phyloP scores from a whole-genome alignment of 805 yeast genomes.

The Clavispora vitiphila region DNA sequence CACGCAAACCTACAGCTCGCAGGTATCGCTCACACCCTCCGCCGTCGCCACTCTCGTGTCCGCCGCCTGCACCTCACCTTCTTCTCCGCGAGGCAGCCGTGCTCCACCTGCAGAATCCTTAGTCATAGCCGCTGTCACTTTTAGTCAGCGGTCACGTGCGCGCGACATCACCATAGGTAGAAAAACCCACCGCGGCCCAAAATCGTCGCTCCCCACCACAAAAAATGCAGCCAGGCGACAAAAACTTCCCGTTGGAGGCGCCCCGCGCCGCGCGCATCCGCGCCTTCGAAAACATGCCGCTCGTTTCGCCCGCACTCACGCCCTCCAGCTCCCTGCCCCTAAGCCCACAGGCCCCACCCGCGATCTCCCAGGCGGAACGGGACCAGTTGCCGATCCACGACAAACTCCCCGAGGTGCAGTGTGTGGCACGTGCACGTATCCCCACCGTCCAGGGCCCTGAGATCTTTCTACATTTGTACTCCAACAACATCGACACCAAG shows the following conservation, averaged over 20 bases:
- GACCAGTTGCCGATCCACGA: slow-evolving; percentile 42
- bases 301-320: slow-evolving; percentile 15
- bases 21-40: too few relatives aligned
- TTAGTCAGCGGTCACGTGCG: slow-evolving; percentile 1
- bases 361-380: slow-evolving; percentile 21
- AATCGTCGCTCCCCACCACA: neutral
- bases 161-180: neutral
- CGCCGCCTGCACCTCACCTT: too few relatives aligned
- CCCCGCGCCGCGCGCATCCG: neutral
- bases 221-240: neutral
- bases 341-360: slow-evolving; percentile 10
- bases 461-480: slow-evolving; percentile 83
- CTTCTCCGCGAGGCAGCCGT: too few relatives aligned
- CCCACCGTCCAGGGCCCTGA: slow-evolving; percentile 96
- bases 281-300: slow-evolving; percentile 13
- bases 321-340: slow-evolving; percentile 6
- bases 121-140: too few relatives aligned
- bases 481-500: slow-evolving; percentile 80
- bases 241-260: neutral
- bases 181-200: neutral
- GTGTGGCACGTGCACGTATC: slow-evolving; percentile 91
- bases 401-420: slow-evolving; percentile 67
- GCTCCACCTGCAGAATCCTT: too few relatives aligned
- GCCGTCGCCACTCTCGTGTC: too few relatives aligned
- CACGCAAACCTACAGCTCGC: too few relatives aligned